Conservation (phyloP, 805 yeast genomes). For the Saccharomycopsis sp. region DNA sequence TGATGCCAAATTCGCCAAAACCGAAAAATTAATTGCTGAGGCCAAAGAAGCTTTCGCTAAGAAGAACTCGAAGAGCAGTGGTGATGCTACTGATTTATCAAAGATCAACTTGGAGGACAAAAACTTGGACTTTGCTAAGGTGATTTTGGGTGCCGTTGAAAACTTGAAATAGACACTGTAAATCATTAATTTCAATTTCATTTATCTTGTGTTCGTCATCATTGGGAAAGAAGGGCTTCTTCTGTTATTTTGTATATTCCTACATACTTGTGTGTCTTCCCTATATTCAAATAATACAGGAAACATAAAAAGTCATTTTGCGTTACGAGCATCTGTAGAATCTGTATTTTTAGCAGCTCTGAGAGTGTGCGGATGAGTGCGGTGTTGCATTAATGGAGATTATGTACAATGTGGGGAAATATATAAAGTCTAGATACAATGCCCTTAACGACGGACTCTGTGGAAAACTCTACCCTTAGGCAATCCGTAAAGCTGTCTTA, state of each 20-base stretch:
- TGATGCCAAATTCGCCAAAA: conserved; percentile 49
- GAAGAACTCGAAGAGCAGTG: conserved; percentile 39
- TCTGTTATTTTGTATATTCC: background rate
- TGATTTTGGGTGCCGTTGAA: conserved; percentile 59
- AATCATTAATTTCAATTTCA: background rate
- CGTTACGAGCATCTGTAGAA: too few species aligned
- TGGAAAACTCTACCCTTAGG: conserved; percentile 71
- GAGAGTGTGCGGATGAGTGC: too few species aligned
- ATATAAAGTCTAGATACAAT: background rate
- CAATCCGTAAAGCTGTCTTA: conserved; percentile 69
- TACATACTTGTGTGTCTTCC: background rate
- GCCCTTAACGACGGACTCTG: conserved; percentile 40
- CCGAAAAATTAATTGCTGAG: conserved; percentile 71
- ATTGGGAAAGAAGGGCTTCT: background rate
- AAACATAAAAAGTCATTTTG: background rate
- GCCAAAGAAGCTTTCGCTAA: conserved; percentile 87
- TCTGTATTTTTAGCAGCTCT: too few species aligned
- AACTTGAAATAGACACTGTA: conserved; percentile 32
- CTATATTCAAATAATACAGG: background rate
- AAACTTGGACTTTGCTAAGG: conserved; percentile 75
- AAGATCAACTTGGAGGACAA: conserved; percentile 79
- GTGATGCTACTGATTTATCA: conserved; percentile 36
- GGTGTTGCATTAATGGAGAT: background rate
- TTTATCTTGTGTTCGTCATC: background rate
- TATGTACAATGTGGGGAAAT: background rate